Evolutionary conservation across 805 yeast species (phyloP), one percentile per base, ranked within the genome.

Genomic region (Nakazawaea molendinolei): DNA sequence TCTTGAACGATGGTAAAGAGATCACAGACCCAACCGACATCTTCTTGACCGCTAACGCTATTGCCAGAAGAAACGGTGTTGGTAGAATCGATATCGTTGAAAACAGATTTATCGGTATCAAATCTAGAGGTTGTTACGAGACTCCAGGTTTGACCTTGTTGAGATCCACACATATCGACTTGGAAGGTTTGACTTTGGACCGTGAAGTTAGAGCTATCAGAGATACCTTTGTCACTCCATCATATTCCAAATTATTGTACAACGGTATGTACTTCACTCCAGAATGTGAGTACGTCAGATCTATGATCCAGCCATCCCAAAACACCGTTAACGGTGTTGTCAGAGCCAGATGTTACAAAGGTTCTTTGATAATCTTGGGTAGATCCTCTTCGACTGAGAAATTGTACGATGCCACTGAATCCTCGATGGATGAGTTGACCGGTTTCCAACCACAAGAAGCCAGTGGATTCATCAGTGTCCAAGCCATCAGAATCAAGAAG

Each of bases 51-150:
- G 96, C 96, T 44, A 90, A 92, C 63, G 78, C 87, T 51, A 71
- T 92, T 55, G 97, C 97, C 42, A 89, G 98, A 77, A 87, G 96
- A 72, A 89, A 92, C 62, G 98, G 98, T 73, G 96, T 92, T 43
- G 98, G 98, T 63, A 87, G 98, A 74, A 83, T 92, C 61, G 98
- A 92, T 69, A 92, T 92, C 57, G 98, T 92, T 48, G 98, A 92
- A 71, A 86, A 92, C 75, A 87, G 98, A 73, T 92, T 92, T 65
- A 92, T 92, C 56, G 97, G 97, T 63, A 83, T 92, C 64, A 92
- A 92, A 67, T 89, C 97, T 46, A 86, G 98, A 74, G 98, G 98
- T 42, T 92, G 98, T 73, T 92, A 92, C 71, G 98, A 92, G 69
- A 95, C 97, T 46, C 98, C 98, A 49, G 98, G 97, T 63, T 77